Base-by-base conservation (phyloP, 1,284 basidiomycete species). In the Fomes fomentarius region DNA sequence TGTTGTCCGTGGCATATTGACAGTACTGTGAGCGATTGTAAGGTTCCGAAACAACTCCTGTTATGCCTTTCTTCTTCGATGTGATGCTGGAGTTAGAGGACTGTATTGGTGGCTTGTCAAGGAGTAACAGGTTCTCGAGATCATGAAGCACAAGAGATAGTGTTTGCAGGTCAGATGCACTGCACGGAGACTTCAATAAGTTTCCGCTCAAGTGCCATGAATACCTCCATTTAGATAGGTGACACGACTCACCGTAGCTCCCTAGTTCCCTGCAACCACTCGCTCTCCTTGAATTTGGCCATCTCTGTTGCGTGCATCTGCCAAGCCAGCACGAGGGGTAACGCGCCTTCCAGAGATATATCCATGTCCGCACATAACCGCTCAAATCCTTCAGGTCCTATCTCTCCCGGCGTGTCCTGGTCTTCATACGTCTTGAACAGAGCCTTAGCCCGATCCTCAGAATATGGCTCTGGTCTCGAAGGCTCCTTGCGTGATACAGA, bases 301-400 rank as follows among this genome's bases (percentile, higher is more conserved):
- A 92, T 84, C 63, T 91, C 87, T 56, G 77, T 75, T 8, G 85
- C 78, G 45, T 78, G 74, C 49, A 89, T 69, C 61, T 87, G 83
- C 90, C 90, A 92, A 15, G 87, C 81, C 6, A 91, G 71, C 24
- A 92, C 74, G 38, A 92, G 74, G 17, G 89, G 87, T 52, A 82
- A 71, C 9, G 84, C 75, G 28, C 89, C 87, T 24, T 91, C 90
- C 66, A 92, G 70, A 1, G 87, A 74, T 44, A 91, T 80, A 12
- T 80, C 72, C 10, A 83, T 79, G 60, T 90, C 87, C 21, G 61
- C 76, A 69, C 85, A 92, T 28, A 92, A 69, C 45, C 69, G 75
- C 67, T 85, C 83, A 57, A 91, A 81, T 1, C 87, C 87, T 59
- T 83, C 87, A 0, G 86, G 79, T 2, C 83, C 84, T 62, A 91